A percentile compares a stretch with the other conserved stretches of the same genome.
phyloP scores from a whole-genome alignment of 2,329 filamentous ascomycete species.

The Exophiala phaeomuriformis region DNA sequence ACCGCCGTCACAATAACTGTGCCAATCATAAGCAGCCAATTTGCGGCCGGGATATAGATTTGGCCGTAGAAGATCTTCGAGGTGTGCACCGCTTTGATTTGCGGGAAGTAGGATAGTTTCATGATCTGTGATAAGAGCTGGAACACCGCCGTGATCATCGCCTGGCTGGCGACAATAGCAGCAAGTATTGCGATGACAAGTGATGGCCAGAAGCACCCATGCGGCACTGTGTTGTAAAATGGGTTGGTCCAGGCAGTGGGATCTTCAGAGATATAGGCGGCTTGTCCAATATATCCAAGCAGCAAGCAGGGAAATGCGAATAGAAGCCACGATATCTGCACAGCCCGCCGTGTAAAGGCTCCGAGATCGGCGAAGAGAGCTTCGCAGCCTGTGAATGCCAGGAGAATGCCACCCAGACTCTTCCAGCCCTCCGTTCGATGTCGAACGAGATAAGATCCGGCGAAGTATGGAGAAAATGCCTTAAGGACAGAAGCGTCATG shows the following conservation, averaged over 20 bases:
- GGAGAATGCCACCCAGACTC: constrained; percentile 55
- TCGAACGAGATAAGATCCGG: constrained; percentile 44
- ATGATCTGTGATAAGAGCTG: constrained; percentile 61
- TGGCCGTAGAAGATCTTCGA: constrained; percentile 65
- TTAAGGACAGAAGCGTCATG: constrained; percentile 46
- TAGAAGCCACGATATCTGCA: constrained; percentile 65
- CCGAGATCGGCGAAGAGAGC: constrained; percentile 71
- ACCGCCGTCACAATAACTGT: constrained; percentile 66
- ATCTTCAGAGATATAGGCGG: constrained; percentile 59
- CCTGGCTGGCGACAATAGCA: constrained; percentile 69
- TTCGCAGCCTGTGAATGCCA: constrained; percentile 72
- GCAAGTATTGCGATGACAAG: constrained; percentile 63
- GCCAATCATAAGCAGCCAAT: constrained; percentile 70
- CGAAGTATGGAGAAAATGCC: constrained; percentile 47
- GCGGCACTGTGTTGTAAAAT: constrained; percentile 64
- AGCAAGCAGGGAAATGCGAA: constrained; percentile 61
- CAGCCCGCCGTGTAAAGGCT: constrained; percentile 61
- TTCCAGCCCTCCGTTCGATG: constrained; percentile 47
- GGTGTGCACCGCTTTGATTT: constrained; percentile 66
- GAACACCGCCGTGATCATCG: constrained; percentile 69
- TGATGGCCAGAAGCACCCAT: constrained; percentile 60
- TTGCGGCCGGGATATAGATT: constrained; percentile 66
- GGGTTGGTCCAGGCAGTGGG: constrained; percentile 61
- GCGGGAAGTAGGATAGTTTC: constrained; percentile 66
- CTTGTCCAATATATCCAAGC: constrained; percentile 61